These are phyloP conservation scores for Hygrophoropsis aurantiaca DNA, from an alignment of 768 basidiomycete genomes.

Conservation along the genomic window DNA sequence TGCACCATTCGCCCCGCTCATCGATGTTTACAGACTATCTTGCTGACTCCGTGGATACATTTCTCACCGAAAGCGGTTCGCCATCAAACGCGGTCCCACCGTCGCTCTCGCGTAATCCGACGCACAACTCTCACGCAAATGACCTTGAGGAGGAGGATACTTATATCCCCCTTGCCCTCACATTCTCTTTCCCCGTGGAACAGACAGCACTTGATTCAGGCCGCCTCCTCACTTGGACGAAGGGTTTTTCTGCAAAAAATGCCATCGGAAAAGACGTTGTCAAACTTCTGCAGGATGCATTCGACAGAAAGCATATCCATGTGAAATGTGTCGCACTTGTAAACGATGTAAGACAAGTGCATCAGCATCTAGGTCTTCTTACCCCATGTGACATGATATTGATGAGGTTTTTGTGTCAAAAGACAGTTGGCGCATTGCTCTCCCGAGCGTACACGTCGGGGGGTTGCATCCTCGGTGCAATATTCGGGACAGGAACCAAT, in stretches of 20 bases:
- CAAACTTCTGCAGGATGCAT: conserved; percentile 85
- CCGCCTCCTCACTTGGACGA: conserved; percentile 92
- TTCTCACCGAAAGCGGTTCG: conserved; percentile 63
- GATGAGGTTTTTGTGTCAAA: conserved; percentile 3
- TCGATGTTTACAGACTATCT: conserved; percentile 74
- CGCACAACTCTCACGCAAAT: conserved; percentile 11
- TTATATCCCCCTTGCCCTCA: conserved; percentile 78
- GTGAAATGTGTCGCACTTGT: conserved; percentile 91
- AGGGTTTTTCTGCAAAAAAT: conserved; percentile 92
- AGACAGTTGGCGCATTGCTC: conserved; percentile 95
- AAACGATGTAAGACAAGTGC: conserved; percentile 70
- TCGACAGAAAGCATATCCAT: conserved; percentile 88
- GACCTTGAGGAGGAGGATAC: conserved; percentile 26
- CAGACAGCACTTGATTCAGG: conserved; percentile 92
- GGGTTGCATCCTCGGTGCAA: conserved; percentile 83
- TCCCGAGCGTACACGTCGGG: conserved; percentile 94
- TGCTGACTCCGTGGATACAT: conserved; percentile 94
- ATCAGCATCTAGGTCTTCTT: not conserved
- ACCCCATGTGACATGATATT: conserved; percentile 5
- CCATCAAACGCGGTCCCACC: conserved; percentile 23
- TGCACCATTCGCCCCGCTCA: conserved; percentile 3
- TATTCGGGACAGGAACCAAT: conserved; percentile 98
- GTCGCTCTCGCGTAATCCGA: conserved; percentile 13
- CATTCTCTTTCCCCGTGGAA: conserved; percentile 97
- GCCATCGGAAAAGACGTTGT: conserved; percentile 90